phyloP scores from a whole-genome alignment of 495 filamentous ascomycete genomes.

The Lindgomyces ingoldianus region DNA sequence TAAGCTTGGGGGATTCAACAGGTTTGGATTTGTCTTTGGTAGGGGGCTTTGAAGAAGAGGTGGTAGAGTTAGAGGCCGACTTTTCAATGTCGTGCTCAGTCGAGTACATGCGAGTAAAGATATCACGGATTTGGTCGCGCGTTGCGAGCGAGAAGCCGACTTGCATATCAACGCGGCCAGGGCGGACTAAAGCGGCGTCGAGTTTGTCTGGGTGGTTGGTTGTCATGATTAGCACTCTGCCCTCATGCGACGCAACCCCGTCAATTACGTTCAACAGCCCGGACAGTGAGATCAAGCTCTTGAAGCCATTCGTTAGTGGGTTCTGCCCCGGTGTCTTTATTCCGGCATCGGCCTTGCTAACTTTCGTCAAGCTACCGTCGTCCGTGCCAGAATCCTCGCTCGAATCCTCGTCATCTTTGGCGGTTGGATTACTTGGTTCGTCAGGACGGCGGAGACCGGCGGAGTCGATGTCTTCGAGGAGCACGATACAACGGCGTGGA shows the following conservation, averaged over 20 bases:
- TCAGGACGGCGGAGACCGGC: constrained; percentile 64
- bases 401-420: constrained; percentile 9
- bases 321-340: not conserved
- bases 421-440: constrained; percentile 15
- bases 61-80: not conserved
- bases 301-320: constrained; percentile 19
- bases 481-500: constrained; percentile 66
- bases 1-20: no score
- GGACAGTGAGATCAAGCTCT: constrained; percentile 65
- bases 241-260: constrained; percentile 79
- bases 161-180: constrained; percentile 73
- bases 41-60: not conserved
- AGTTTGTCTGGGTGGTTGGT: constrained; percentile 76
- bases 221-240: constrained; percentile 80
- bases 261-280: constrained; percentile 83
- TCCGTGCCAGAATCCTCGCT: constrained; percentile 9
- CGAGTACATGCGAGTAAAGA: constrained; percentile 39
- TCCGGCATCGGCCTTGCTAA: constrained; percentile 3
- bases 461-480: constrained; percentile 74
- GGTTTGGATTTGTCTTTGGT: not conserved
- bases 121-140: constrained; percentile 25
- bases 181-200: constrained; percentile 73
- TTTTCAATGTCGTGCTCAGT: constrained; percentile 12
- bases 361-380: constrained; percentile 12
- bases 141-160: constrained; percentile 62